Conservation (phyloP, 345 rosid species). For the Brassica napus region DNA sequence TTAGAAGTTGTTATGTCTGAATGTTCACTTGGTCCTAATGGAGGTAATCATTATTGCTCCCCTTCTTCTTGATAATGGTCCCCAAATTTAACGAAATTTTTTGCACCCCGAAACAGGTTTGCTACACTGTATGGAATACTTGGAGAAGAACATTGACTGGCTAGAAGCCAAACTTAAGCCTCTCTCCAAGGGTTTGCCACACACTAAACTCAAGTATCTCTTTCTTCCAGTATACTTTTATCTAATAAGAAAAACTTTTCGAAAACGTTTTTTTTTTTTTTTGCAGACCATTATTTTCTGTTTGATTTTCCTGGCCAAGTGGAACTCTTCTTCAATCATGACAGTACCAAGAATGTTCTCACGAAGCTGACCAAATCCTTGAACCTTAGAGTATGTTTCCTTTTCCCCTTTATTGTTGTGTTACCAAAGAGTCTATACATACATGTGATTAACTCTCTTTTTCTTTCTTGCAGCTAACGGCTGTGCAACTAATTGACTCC, state of each 20-base stretch:
- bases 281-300: slow-evolving; percentile 88
- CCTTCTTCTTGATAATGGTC: not conserved
- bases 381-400: slow-evolving; percentile 70
- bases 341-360: slow-evolving; percentile 72
- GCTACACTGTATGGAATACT: slow-evolving; percentile 81
- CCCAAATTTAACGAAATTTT: not conserved
- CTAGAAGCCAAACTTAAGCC: slow-evolving; percentile 77
- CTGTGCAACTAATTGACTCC: slow-evolving; percentile 83
- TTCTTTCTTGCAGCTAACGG: slow-evolving; percentile 64
- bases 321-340: slow-evolving; percentile 81
- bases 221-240: not conserved
- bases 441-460: slow-evolving; percentile 5
- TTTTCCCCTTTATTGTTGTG: not conserved
- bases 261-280: slow-evolving; percentile 28
- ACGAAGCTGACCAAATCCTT: slow-evolving; percentile 73
- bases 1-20: slow-evolving; percentile 79
- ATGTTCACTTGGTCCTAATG: slow-evolving; percentile 93
- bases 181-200: slow-evolving; percentile 64
- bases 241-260: not conserved
- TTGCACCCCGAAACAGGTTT: slow-evolving; percentile 55
- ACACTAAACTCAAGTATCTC: not conserved
- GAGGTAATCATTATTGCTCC: slow-evolving; percentile 51
- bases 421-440: not conserved
- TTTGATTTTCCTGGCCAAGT: slow-evolving; percentile 99
- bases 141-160: slow-evolving; percentile 95